Percentiles rank a stretch among this genome's conserved stretches.
phyloP scores from a whole-genome alignment of 495 filamentous ascomycete species.

The Hypomontagnella monticulosa region DNA sequence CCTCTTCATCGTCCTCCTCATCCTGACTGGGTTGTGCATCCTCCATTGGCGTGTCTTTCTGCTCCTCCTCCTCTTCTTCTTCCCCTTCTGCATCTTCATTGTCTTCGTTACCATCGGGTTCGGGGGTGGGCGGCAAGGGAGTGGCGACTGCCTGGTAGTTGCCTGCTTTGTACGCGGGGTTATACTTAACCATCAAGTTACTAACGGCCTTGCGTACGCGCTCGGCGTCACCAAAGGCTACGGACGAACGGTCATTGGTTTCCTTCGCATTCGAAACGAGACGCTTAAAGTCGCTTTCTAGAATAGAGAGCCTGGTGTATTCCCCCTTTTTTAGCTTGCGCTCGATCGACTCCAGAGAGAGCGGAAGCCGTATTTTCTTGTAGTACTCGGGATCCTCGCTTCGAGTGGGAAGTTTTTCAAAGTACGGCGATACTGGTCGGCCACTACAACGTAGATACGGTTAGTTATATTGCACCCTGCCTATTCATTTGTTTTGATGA shows the following conservation, averaged over 20 bases:
- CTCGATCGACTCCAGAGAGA: slow-evolving; percentile 79
- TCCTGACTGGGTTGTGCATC: slow-evolving; percentile 25
- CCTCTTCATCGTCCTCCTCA: slow-evolving; percentile 40
- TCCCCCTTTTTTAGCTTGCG: slow-evolving; percentile 69
- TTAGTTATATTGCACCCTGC: slow-evolving; percentile 23
- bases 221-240: slow-evolving; percentile 77
- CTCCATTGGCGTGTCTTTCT: slow-evolving; percentile 17
- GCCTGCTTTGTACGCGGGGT: slow-evolving; percentile 73
- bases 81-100: slow-evolving; percentile 46
- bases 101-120: slow-evolving; percentile 43
- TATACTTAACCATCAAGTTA: slow-evolving; percentile 78
- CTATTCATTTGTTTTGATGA: not conserved
- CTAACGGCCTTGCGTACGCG: slow-evolving; percentile 77
- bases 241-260: slow-evolving; percentile 70
- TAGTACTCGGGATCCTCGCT: slow-evolving; percentile 77
- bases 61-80: slow-evolving; percentile 35
- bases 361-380: slow-evolving; percentile 72
- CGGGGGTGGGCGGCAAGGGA: slow-evolving; percentile 63
- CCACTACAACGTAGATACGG: slow-evolving; percentile 56
- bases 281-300: slow-evolving; percentile 80
- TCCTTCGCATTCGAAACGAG: slow-evolving; percentile 80
- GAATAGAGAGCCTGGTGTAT: slow-evolving; percentile 68
- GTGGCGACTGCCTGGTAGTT: slow-evolving; percentile 71
- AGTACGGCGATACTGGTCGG: slow-evolving; percentile 74
- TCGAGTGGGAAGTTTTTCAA: slow-evolving; percentile 72